Evolutionary conservation across 2,329 filamentous ascomycete species (phyloP).

Genomic region (Colletotrichum gloeosporioides): DNA sequence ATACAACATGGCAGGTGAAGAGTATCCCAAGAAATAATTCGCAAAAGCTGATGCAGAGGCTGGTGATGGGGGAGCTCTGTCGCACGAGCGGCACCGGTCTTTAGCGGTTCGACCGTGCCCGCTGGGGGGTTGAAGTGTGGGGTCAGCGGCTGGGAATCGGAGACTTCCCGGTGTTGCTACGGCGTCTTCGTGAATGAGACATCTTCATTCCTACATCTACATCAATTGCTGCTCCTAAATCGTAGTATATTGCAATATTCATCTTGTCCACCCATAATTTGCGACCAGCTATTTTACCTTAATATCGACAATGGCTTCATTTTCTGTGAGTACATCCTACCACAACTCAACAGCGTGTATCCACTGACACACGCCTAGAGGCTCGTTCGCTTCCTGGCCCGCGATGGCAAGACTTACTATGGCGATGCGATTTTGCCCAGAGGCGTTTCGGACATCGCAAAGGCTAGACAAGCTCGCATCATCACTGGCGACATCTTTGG

Average conservation of each 20-base stretch:
- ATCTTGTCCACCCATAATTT: not conserved
- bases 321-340: conserved; percentile 44
- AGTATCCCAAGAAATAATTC: not conserved
- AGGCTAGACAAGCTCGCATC: conserved; percentile 65
- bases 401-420: conserved; percentile 73
- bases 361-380: conserved; percentile 49
- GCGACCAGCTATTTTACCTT: not conserved
- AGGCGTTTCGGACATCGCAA: conserved; percentile 64
- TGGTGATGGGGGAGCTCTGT: not conserved
- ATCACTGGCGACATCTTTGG: conserved; percentile 72
- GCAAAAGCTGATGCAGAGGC: not conserved
- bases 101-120: not conserved
- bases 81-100: not conserved
- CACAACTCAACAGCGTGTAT: not conserved
- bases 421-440: conserved; percentile 74
- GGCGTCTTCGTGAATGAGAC: not conserved
- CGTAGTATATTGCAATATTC: not conserved
- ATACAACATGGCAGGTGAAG: not conserved
- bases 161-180: not conserved
- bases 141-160: conserved; percentile 1
- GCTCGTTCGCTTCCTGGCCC: conserved; percentile 76
- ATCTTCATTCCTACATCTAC: not conserved
- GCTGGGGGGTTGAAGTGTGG: not conserved
- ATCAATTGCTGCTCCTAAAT: not conserved
- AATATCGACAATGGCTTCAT: conserved; percentile 26